Evolutionary conservation across 257 asterid genomes (phyloP), one percentile per base, ranked within the genome.

Genomic region (Catharanthus roseus): DNA sequence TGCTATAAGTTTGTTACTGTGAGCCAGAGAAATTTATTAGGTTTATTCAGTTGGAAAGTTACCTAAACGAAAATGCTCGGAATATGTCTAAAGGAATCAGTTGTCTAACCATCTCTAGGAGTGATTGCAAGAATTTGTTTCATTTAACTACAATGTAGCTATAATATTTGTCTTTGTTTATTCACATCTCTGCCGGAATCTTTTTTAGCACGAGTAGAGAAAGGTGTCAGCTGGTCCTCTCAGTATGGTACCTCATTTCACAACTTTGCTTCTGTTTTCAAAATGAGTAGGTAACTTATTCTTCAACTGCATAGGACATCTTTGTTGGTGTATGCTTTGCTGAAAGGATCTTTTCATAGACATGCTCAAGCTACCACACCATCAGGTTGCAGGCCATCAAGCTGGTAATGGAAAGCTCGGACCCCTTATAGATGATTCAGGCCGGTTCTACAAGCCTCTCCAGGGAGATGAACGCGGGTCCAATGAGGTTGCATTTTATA

Each of bases 331-430:
- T 58, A 18, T 58, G 39, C 28, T 58, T 19, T 44, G 38, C 23
- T 28, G 54, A 60, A 68, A 67, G 55, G 29, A 57, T 67, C 23
- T 49, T n/a, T 42, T 72, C 61, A 64, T 55, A 38, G 63, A 42
- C 83, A 95, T 91, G 99, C 85, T 95, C 65, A 89, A 86, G 86
- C 75, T 82, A 70, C 97, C 99, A 11, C 80, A 80, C 33, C 82
- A 95, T 79, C 99, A 95, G 77, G 99, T 95, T 69, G 96, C 99
- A n/a, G 99, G 99, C 1, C 99, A 95, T 80, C 63, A 68, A 83
- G 97, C 95, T 45, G 78, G 42, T 12, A 71, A 36, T 3, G 97
- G 97, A 66, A 81, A 71, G 54, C 90, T 91, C 12, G 99, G 99
- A 12, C 97, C 99, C 13, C 95, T 91, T 13, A 65, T 88, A 13